phyloP scores from a whole-genome alignment of 129 eudicot genomes.

The Flaveria sonorensis region DNA sequence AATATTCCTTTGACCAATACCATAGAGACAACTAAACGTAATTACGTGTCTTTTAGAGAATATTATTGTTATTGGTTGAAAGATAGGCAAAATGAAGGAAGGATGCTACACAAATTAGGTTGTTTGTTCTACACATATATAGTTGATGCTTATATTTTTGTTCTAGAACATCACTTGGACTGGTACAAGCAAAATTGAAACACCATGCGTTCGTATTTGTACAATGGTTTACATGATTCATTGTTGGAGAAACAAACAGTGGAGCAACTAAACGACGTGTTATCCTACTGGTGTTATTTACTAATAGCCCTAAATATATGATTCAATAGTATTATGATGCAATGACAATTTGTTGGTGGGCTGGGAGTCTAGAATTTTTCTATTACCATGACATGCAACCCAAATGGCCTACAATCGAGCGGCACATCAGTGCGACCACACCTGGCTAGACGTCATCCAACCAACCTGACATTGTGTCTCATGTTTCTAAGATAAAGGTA shows the following conservation, averaged over 20 bases:
- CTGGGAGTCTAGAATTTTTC: background rate
- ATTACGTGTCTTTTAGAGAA: background rate
- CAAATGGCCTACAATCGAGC: background rate
- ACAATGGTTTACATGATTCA: background rate
- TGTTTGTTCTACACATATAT: background rate
- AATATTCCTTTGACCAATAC: background rate
- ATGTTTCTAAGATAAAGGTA: too few relatives aligned
- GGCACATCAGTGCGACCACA: background rate
- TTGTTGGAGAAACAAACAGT: background rate
- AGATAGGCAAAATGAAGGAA: background rate
- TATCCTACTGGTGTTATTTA: background rate
- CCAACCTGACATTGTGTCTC: background rate
- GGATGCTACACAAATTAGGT: background rate
- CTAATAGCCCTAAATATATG: background rate
- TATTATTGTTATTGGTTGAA: conserved; percentile 3
- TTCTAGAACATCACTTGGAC: background rate
- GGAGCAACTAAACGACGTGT: background rate
- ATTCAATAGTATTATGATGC: background rate
- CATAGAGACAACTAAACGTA: background rate
- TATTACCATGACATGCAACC: too few relatives aligned
- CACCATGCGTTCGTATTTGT: background rate
- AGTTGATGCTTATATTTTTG: background rate
- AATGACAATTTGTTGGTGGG: too few relatives aligned
- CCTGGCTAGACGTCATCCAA: background rate
- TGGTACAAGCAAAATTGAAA: background rate